A percentile compares a stretch with the other conserved stretches of the same genome.
phyloP scores from a whole-genome alignment of 768 basidiomycete species.

The Lentinula detonsa region DNA sequence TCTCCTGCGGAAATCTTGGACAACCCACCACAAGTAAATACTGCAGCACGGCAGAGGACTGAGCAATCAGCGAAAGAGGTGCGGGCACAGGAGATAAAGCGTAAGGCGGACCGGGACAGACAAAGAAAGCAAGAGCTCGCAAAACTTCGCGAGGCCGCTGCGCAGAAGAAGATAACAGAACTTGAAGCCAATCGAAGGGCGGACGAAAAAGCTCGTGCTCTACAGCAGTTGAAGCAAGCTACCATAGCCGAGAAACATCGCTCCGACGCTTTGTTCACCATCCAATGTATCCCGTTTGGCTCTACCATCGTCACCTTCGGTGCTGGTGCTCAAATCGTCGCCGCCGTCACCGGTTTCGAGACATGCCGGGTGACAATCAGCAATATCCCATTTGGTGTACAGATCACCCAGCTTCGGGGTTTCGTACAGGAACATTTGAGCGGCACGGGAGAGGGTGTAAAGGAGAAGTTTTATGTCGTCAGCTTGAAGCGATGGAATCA shows the following conservation, averaged over 20 bases:
- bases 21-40: neutral
- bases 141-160: neutral
- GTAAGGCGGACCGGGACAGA: neutral
- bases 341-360: constrained; percentile 45
- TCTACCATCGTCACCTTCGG: constrained; percentile 44
- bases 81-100: neutral
- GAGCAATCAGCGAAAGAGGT: neutral
- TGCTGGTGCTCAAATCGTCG: constrained; percentile 42
- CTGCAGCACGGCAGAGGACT: neutral
- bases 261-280: constrained; percentile 28
- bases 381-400: constrained; percentile 37
- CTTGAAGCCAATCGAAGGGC: neutral
- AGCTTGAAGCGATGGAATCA: constrained; percentile 19
- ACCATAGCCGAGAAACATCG: neutral
- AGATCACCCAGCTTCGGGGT: constrained; percentile 30
- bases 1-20: neutral
- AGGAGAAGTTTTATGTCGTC: constrained; percentile 24
- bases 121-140: neutral
- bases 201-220: neutral
- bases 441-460: constrained; percentile 16
- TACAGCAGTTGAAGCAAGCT: constrained; percentile 13
- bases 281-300: constrained; percentile 37
- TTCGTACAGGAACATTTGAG: constrained; percentile 37
- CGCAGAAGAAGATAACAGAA: neutral
- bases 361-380: constrained; percentile 40